Evolutionary conservation across 2,329 filamentous ascomycete species (phyloP).

Genomic region (Chaetomium sp.): DNA sequence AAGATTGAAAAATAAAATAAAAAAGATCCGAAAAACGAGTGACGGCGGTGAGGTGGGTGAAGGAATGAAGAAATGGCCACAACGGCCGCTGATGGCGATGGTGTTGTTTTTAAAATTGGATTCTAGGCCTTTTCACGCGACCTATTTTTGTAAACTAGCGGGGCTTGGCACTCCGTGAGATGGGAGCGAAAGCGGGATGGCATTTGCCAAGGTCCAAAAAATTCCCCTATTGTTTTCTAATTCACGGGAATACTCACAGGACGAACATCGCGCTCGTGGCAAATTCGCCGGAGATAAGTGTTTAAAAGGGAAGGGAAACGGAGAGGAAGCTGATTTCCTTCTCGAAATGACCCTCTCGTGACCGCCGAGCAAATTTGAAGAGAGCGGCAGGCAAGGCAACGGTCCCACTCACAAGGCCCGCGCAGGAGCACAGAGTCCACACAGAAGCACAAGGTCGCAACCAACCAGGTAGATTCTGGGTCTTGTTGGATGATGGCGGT

Average conservation of each 20-base stretch:
- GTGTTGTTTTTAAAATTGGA: slow-evolving; percentile 16
- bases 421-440: not conserved
- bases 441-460: not conserved
- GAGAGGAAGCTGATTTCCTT: not conserved
- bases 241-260: not conserved
- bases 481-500: not conserved
- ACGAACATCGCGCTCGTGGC: no score
- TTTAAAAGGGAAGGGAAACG: not conserved
- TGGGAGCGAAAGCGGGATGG: slow-evolving; percentile 1
- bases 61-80: not conserved
- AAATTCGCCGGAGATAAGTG: not conserved
- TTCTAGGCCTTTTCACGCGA: not conserved
- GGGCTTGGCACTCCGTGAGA: slow-evolving; percentile 6
- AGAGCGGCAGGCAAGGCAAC: not conserved
- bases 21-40: not conserved
- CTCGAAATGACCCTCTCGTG: no score
- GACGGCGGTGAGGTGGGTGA: not conserved
- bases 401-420: slow-evolving; percentile 10
- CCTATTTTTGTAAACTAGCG: slow-evolving; percentile 1
- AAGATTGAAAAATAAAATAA: slow-evolving; percentile 1
- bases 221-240: slow-evolving; percentile 1
- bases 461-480: not conserved
- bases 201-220: slow-evolving; percentile 1
- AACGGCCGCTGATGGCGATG: not conserved
- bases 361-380: no score